Evolutionary conservation across 129 eudicot species (phyloP).

Genomic region (Chrysanthemum seticuspe): DNA sequence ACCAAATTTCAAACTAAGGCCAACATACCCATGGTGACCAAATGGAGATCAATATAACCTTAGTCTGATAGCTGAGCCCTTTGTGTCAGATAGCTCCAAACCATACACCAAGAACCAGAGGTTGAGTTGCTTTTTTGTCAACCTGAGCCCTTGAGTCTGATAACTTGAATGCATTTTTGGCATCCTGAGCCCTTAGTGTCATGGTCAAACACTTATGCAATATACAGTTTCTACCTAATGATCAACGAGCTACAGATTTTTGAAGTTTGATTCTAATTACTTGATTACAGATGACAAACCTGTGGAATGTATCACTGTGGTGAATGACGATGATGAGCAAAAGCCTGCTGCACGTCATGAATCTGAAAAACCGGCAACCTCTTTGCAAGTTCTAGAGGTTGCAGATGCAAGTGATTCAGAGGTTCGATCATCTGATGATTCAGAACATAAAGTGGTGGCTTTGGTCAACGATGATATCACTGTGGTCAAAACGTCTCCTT

Average conservation of each 20-base stretch:
- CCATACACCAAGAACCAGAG: neutral
- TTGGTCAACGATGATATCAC: neutral
- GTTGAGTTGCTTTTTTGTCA: conserved; percentile 19
- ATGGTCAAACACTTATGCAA: too few relatives aligned
- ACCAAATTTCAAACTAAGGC: neutral
- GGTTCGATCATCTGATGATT: conserved; percentile 13
- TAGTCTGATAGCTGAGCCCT: too few relatives aligned
- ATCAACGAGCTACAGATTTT: too few relatives aligned
- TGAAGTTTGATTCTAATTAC: conserved; percentile 10
- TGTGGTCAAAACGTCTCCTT: conserved; percentile 2
- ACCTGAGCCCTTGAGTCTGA: too few relatives aligned
- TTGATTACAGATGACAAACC: conserved; percentile 10
- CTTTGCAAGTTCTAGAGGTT: conserved; percentile 1
- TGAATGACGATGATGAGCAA: neutral
- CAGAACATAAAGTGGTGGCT: conserved; percentile 9
- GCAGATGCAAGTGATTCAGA: neutral
- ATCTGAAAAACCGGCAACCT: conserved; percentile 20
- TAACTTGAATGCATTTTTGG: too few relatives aligned
- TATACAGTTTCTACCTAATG: too few relatives aligned
- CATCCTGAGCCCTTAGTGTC: too few relatives aligned
- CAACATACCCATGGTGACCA: conserved; percentile 1
- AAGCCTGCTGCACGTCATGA: conserved; percentile 7
- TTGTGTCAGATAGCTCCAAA: too few relatives aligned
- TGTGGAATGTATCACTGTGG: conserved; percentile 1
- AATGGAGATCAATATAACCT: conserved; percentile 6